These are phyloP conservation scores for Ganoderma leucocontextum DNA, from an alignment of 1,284 basidiomycete species.

Conservation along the genomic window DNA sequence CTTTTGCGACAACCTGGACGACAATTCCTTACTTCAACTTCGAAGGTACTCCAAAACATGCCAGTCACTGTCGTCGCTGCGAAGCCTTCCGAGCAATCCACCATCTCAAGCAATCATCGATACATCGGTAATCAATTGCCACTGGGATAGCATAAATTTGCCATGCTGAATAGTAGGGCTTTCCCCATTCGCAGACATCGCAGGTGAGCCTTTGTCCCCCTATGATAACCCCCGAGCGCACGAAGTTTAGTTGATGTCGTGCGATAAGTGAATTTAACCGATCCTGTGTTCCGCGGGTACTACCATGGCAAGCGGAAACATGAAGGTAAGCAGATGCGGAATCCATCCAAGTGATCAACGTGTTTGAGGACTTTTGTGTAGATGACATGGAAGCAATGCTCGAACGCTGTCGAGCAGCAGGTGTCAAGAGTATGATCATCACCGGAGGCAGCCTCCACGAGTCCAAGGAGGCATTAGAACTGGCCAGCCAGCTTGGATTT, in stretches of 20 bases:
- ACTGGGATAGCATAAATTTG: neutral
- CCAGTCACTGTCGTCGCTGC: slow-evolving; percentile 40
- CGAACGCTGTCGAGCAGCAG: slow-evolving; percentile 65
- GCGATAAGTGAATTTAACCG: slow-evolving; percentile 64
- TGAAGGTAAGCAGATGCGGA: slow-evolving; percentile 47
- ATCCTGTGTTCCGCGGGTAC: slow-evolving; percentile 66
- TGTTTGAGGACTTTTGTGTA: slow-evolving; percentile 31
- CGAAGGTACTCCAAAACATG: slow-evolving; percentile 30
- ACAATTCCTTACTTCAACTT: neutral
- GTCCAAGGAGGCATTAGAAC: slow-evolving; percentile 64
- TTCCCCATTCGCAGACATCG: slow-evolving; percentile 48
- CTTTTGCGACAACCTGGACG: neutral
- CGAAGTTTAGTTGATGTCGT: neutral
- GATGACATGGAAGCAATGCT: slow-evolving; percentile 78
- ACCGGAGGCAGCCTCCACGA: slow-evolving; percentile 83
- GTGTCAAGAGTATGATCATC: slow-evolving; percentile 82
- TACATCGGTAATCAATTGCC: slow-evolving; percentile 47
- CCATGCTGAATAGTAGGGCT: neutral
- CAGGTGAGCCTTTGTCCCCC: slow-evolving; percentile 41
- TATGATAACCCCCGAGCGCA: neutral
- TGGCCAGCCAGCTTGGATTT: slow-evolving; percentile 69
- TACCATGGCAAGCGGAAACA: slow-evolving; percentile 64
- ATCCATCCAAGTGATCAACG: neutral
- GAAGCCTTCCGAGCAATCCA: slow-evolving; percentile 31
- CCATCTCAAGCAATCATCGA: slow-evolving; percentile 35